Evolutionary conservation across 495 filamentous ascomycete species (phyloP).

Genomic region (Staphylotrichum longicolle): DNA sequence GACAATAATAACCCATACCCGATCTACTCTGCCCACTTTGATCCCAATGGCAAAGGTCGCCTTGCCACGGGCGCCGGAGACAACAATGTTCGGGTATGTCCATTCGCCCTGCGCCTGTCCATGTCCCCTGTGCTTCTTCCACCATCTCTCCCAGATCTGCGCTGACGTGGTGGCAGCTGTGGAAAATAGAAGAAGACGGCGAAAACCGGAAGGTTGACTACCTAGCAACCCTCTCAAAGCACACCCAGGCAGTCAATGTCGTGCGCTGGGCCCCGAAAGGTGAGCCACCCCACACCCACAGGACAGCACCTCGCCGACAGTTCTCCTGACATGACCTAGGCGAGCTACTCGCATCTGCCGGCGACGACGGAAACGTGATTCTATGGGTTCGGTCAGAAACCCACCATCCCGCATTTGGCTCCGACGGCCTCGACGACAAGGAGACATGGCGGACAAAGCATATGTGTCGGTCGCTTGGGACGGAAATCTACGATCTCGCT

Average conservation of each 20-base stretch:
- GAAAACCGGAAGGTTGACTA: constrained; percentile 87
- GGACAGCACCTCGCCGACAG: no score
- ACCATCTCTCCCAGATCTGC: no score
- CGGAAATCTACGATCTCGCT: constrained; percentile 95
- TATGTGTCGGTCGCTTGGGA: constrained; percentile 89
- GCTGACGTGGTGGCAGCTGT: constrained; percentile 57
- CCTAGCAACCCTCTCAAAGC: constrained; percentile 83
- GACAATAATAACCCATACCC: constrained; percentile 83
- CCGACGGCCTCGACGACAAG: constrained; percentile 86
- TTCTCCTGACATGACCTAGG: constrained; percentile 52
- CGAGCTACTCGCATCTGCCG: constrained; percentile 89
- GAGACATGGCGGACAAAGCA: constrained; percentile 96
- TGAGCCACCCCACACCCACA: constrained; percentile 38
- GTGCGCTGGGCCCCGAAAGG: constrained; percentile 93
- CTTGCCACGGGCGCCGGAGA: constrained; percentile 94
- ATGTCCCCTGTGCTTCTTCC: no score
- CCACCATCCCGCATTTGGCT: constrained; percentile 60
- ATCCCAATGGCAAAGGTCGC: constrained; percentile 88
- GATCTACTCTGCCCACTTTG: constrained; percentile 94
- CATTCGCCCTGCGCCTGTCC: background rate
- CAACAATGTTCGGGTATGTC: constrained; percentile 88
- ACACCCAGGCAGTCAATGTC: constrained; percentile 97
- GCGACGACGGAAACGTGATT: constrained; percentile 95
- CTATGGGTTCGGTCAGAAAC: constrained; percentile 89
- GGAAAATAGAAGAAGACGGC: constrained; percentile 83